Evolutionary conservation across 257 asterid genomes (phyloP), one percentile per base, ranked within the genome.

Genomic region (Solanum appendiculatum): DNA sequence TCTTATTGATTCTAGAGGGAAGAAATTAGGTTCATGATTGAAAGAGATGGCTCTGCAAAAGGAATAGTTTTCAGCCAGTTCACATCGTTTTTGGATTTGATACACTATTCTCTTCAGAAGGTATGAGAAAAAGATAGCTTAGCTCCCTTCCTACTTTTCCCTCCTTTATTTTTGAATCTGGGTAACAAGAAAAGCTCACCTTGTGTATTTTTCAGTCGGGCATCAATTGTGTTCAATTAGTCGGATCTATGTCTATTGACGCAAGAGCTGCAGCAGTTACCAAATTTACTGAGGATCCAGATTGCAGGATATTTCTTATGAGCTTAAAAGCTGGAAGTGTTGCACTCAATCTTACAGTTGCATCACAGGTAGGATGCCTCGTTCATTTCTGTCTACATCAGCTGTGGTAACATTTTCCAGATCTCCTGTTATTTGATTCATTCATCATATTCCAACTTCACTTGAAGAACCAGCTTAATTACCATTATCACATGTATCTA

Each of bases 251-350:
- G 98, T 85, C 97, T n/a, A 91, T 94, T 93, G 91, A 78, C 68
- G 96, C 98, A 48, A 94, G 99, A 91, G 99, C 96, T 86, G 88
- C 92, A 63, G 99, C 99, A 63, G 95, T 96, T 64, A 92, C 90
- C 88, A 92, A 51, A 89, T 96, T 96, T 87, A 94, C 94, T 0
- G 95, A 91, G 42, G 99, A 96, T 87, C 93, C 98, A 78, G 84
- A 89, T 85, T 95, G 98, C 94, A 91, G 94, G 92, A 93, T 95
- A 46, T 95, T 96, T 72, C 93, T 96, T n/a, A 93, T 96, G 98
- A 94, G 98, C 92, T 92, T 96, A 90, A 94, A 95, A 91, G 99
- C 99, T 21, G 99, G 98, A 85, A 98, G 99, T 54, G 98, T 96
- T 74, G 99, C 99, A 60, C 95, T 96, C 92, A 96, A 96, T 88